These are phyloP conservation scores for Trichoderma erinaceum DNA, from an alignment of 495 filamentous ascomycete genomes.

Conservation along the genomic window DNA sequence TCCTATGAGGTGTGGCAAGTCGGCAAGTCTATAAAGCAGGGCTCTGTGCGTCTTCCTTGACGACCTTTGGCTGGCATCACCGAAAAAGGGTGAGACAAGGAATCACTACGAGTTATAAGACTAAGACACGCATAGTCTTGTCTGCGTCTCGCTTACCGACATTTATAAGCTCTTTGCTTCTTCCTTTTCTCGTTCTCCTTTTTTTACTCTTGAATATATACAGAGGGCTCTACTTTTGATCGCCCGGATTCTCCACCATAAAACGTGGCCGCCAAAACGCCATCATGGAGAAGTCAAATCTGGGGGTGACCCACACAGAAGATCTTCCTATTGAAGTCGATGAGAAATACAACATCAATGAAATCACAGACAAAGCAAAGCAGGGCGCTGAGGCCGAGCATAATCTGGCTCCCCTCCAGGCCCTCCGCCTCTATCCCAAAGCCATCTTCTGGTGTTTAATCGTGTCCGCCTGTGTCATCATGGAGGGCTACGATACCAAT, in stretches of 20 bases:
- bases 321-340: neutral
- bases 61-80: neutral
- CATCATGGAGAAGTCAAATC: constrained; percentile 1
- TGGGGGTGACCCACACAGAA: constrained; percentile 1
- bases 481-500: constrained; percentile 20
- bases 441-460: constrained; percentile 43
- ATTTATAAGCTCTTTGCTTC: neutral
- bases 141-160: neutral
- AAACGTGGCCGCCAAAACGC: neutral
- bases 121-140: neutral
- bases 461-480: constrained; percentile 29
- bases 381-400: constrained; percentile 37
- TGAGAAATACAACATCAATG: neutral
- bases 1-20: neutral
- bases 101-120: neutral
- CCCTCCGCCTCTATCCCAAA: constrained; percentile 39
- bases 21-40: neutral
- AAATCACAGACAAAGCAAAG: constrained; percentile 24
- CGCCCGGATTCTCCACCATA: neutral
- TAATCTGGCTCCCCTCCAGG: constrained; percentile 37
- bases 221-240: neutral
- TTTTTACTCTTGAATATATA: neutral
- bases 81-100: neutral
- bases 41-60: neutral
- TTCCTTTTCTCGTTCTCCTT: neutral